Evolutionary conservation across 2,329 filamentous ascomycete genomes (phyloP).

Genomic region (Hypoxylon rubiginosum): DNA sequence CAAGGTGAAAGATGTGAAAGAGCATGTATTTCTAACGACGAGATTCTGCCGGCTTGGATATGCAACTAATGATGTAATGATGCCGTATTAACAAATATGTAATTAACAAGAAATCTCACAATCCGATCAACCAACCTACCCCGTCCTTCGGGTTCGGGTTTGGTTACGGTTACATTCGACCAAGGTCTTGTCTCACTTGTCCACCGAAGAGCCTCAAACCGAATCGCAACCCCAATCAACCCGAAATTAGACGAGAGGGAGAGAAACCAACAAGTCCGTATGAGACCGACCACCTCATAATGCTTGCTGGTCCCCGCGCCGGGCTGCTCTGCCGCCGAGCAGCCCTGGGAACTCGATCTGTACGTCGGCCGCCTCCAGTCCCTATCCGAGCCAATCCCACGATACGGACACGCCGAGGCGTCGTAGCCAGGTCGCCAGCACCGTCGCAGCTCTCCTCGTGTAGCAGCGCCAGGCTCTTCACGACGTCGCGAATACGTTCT

Average conservation of each 20-base stretch:
- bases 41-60: background rate
- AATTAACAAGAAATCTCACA: background rate
- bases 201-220: slow-evolving; percentile 36
- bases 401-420: slow-evolving; percentile 8
- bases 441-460: background rate
- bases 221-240: slow-evolving; percentile 16
- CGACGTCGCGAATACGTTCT: slow-evolving; percentile 8
- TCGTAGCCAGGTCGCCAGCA: background rate
- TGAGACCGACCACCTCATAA: slow-evolving; percentile 5
- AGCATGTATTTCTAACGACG: background rate
- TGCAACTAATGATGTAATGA: background rate
- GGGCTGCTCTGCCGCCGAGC: slow-evolving; percentile 25
- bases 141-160: slow-evolving; percentile 19
- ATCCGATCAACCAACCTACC: slow-evolving; percentile 14
- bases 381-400: slow-evolving; percentile 8
- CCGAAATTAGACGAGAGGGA: too few relatives aligned
- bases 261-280: background rate
- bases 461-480: slow-evolving; percentile 23
- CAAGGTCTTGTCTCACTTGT: slow-evolving; percentile 38
- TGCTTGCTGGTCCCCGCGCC: slow-evolving; percentile 22
- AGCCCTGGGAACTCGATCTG: background rate
- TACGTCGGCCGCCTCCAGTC: background rate
- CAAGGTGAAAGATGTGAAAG: too few relatives aligned
- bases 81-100: background rate
- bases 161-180: slow-evolving; percentile 39